Evolutionary conservation across 495 filamentous ascomycete genomes (phyloP).

Genomic region (Neurospora africana): DNA sequence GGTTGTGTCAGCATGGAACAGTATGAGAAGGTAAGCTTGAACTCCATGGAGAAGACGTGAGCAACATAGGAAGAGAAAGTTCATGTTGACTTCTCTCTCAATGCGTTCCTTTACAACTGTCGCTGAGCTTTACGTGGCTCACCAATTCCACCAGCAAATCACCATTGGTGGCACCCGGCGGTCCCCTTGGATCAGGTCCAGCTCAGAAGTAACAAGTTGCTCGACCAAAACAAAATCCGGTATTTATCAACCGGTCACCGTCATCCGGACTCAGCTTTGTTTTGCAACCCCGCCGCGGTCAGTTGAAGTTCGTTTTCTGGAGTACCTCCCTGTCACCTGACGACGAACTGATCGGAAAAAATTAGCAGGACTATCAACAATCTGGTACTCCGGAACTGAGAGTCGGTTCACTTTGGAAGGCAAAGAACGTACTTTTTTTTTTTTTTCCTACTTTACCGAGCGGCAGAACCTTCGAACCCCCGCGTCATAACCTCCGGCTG

Average conservation of each 20-base stretch:
- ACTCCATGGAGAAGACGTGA: neutral
- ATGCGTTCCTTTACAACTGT: neutral
- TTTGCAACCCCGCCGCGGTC: neutral
- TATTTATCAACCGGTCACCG: neutral
- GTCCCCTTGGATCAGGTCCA: neutral
- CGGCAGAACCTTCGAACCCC: neutral
- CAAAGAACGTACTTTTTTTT: neutral
- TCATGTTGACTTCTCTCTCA: neutral
- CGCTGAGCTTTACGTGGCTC: neutral
- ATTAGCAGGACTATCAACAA: neutral
- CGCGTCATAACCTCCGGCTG: neutral
- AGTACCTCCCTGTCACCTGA: neutral
- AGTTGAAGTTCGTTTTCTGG: neutral
- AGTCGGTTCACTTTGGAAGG: neutral
- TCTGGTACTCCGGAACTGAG: neutral
- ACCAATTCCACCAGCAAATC: neutral
- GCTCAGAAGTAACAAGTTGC: neutral
- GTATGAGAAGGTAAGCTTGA: neutral
- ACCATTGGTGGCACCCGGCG: neutral
- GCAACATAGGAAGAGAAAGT: neutral
- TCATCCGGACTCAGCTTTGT: neutral
- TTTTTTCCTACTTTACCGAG: neutral
- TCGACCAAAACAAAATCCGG: neutral
- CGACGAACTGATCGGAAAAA: neutral
- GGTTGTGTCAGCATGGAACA: neutral